A percentile compares a stretch with the other conserved stretches of the same genome.
phyloP scores from a whole-genome alignment of 1,284 basidiomycete species.

The Cutaneotrichosporon sp. region DNA sequence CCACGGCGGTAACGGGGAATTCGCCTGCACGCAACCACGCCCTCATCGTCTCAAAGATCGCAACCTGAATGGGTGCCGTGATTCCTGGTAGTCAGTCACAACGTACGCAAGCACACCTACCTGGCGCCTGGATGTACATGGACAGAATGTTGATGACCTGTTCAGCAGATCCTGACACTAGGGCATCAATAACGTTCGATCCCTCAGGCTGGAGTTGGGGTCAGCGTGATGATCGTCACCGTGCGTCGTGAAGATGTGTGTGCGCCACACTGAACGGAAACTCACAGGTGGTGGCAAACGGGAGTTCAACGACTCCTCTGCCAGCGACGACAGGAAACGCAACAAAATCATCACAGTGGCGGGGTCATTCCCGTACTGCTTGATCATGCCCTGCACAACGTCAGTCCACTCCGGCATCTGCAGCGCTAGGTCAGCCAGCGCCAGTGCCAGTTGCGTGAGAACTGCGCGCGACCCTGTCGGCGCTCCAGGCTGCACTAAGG shows the following conservation, averaged over 20 bases:
- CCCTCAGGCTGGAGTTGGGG: conserved; percentile 23
- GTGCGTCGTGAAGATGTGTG: not conserved
- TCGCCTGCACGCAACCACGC: conserved; percentile 89
- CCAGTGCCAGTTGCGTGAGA: conserved; percentile 82
- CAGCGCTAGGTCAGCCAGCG: conserved; percentile 82
- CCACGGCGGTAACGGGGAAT: conserved; percentile 62
- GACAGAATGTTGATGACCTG: conserved; percentile 72
- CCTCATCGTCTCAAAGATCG: conserved; percentile 80
- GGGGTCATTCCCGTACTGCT: conserved; percentile 78
- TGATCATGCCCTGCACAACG: conserved; percentile 75
- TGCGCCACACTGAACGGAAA: conserved; percentile 15
- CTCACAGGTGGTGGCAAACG: conserved; percentile 83
- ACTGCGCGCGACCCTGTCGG: conserved; percentile 75
- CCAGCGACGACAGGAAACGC: conserved; percentile 85
- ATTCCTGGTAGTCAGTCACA: conserved; percentile 66
- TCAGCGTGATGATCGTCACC: not conserved
- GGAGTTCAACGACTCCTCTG: conserved; percentile 82
- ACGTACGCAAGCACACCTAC: conserved; percentile 52
- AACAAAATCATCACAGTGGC: conserved; percentile 75
- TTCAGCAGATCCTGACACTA: conserved; percentile 69
- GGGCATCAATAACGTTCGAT: conserved; percentile 29
- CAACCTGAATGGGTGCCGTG: conserved; percentile 71
- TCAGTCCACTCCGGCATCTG: conserved; percentile 85
- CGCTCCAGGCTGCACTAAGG: conserved; percentile 52
- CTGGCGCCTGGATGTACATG: conserved; percentile 84